phyloP scores from a whole-genome alignment of 2,329 filamentous ascomycete species.

The Scedosporium apiospermum region DNA sequence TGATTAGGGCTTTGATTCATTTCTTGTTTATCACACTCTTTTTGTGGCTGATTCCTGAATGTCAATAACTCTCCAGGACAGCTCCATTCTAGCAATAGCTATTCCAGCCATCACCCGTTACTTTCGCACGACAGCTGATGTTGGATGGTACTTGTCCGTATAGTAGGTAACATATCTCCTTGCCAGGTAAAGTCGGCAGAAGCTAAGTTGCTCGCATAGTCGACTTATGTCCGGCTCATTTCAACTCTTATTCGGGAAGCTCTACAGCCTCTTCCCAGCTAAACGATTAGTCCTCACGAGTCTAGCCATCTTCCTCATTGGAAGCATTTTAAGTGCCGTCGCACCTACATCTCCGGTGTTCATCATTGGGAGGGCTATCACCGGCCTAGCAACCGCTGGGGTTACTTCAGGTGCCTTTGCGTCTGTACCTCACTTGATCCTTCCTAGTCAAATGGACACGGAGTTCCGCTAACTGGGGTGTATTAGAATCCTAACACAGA shows the following conservation, averaged over 20 bases:
- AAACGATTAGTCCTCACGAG: not conserved
- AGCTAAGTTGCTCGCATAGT: not conserved
- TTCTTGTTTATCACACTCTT: too few relatives aligned
- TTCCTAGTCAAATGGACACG: not conserved
- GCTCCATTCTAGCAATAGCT: not conserved
- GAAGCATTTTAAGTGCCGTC: not conserved
- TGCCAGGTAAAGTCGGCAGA: too few relatives aligned
- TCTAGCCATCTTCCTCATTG: not conserved
- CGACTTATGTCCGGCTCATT: constrained; percentile 1
- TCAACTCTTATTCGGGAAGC: not conserved
- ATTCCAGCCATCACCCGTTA: not conserved
- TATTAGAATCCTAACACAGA: not conserved
- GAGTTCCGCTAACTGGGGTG: not conserved
- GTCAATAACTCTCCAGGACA: not conserved
- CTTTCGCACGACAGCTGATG: not conserved
- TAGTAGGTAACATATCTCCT: not conserved
- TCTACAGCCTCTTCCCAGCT: not conserved
- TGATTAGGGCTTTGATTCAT: too few relatives aligned
- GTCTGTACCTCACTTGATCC: not conserved
- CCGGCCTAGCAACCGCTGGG: not conserved
- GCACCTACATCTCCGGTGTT: not conserved
- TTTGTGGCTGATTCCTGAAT: too few relatives aligned
- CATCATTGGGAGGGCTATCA: not conserved
- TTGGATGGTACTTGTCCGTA: not conserved
- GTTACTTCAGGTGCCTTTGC: not conserved